Evolutionary conservation across 331 rosid species (phyloP).

Genomic region (Acacia pycnantha): DNA sequence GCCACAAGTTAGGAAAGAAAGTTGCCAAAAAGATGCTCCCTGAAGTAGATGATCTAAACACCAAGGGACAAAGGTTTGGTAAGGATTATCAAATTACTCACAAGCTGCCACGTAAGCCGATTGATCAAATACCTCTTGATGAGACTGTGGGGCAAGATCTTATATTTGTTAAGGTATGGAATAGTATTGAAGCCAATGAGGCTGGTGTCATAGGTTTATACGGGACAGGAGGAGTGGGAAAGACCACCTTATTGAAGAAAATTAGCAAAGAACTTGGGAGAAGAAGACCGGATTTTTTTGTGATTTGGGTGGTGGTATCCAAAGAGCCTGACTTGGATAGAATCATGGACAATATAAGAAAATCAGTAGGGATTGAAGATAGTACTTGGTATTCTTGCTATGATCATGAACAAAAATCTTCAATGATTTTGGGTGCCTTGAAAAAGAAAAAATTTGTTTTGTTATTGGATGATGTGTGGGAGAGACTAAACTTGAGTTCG

Average conservation of each 20-base stretch:
- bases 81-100: neutral
- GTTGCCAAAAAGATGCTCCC: neutral
- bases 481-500: neutral
- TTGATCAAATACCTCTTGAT: neutral
- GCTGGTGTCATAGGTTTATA: neutral
- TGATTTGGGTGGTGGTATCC: slow-evolving; percentile 10
- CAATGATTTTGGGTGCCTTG: neutral
- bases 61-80: neutral
- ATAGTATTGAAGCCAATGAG: neutral
- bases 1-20: neutral
- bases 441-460: neutral
- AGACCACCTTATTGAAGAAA: neutral
- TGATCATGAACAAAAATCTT: neutral
- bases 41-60: neutral
- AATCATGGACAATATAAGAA: neutral
- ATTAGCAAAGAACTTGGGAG: neutral
- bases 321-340: neutral
- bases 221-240: neutral
- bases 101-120: neutral
- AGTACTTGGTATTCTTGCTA: neutral
- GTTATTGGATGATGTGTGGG: slow-evolving; percentile 28
- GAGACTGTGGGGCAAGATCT: neutral
- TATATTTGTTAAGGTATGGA: neutral
- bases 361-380: neutral
- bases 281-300: neutral